These are phyloP conservation scores for Scheffersomyces segobiensis DNA, from an alignment of 1,139 yeast genomes.

Conservation along the genomic window DNA sequence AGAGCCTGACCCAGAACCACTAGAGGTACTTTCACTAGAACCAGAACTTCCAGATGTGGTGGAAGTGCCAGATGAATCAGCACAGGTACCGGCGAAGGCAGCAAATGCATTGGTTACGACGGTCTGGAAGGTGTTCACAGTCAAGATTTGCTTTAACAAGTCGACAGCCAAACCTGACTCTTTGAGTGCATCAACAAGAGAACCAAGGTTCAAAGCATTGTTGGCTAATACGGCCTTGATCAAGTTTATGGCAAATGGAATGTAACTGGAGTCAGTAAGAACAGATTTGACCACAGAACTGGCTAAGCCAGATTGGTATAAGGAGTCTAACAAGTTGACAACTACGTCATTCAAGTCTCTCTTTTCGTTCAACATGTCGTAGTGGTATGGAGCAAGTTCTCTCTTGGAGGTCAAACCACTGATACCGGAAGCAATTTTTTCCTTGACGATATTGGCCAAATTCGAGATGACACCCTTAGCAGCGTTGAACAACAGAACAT, in stretches of 20 bases:
- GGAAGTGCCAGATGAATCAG: constrained; percentile 9
- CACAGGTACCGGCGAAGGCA: constrained; percentile 44
- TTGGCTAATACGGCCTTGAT: constrained; percentile 29
- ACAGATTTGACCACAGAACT: constrained; percentile 41
- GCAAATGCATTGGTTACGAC: constrained; percentile 43
- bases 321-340: constrained; percentile 41
- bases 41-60: constrained; percentile 11
- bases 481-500: constrained; percentile 35
- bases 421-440: constrained; percentile 21
- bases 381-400: constrained; percentile 9
- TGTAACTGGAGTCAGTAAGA: constrained; percentile 38
- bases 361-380: constrained; percentile 7
- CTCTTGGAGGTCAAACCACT: constrained; percentile 17
- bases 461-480: constrained; percentile 30
- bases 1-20: constrained; percentile 5
- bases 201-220: constrained; percentile 30
- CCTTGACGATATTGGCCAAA: constrained; percentile 32
- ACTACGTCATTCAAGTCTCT: constrained; percentile 33
- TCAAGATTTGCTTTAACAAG: constrained; percentile 38
- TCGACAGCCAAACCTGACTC: constrained; percentile 38
- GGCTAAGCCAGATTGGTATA: constrained; percentile 45
- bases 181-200: constrained; percentile 33
- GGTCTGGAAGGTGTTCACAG: constrained; percentile 35
- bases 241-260: constrained; percentile 40
- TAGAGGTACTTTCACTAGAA: constrained; percentile 3